Percentiles rank a stretch among this genome's conserved stretches.
phyloP scores from a whole-genome alignment of 2,329 filamentous ascomycete genomes.

The Aspergillus brunneoviolaceus region DNA sequence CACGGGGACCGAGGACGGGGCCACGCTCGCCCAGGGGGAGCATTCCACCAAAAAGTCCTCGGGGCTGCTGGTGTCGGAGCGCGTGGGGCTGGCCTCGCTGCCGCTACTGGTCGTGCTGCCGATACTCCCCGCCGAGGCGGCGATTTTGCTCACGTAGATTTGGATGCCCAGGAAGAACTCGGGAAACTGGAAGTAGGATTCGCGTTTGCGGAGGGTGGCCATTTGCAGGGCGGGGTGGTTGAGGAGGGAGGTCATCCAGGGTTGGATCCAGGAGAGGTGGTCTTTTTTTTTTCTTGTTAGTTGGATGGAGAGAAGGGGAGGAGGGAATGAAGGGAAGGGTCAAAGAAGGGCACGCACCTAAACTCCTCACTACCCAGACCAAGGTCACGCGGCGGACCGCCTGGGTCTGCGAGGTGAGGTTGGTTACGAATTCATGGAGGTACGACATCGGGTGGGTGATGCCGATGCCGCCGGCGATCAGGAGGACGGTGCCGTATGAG shows the following conservation, averaged over 20 bases:
- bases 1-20: conserved; percentile 27
- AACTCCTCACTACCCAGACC: conserved; percentile 35
- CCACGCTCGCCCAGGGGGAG: conserved; percentile 27
- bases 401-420: conserved; percentile 22
- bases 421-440: conserved; percentile 30
- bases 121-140: neutral
- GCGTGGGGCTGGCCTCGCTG: too few relatives aligned
- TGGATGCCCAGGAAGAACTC: conserved; percentile 29
- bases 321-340: rapidly evolving
- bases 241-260: conserved; percentile 34
- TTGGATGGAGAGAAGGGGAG: neutral
- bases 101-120: too few relatives aligned
- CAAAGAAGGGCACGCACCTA: conserved; percentile 13
- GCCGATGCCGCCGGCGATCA: conserved; percentile 40
- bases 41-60: conserved; percentile 28
- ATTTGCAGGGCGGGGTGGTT: conserved; percentile 26
- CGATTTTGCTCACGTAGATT: conserved; percentile 28
- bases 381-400: conserved; percentile 31
- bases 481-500: conserved; percentile 35
- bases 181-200: conserved; percentile 27
- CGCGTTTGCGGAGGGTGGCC: conserved; percentile 20
- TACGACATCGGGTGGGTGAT: conserved; percentile 40
- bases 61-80: conserved; percentile 13
- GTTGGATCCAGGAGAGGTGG: conserved; percentile 36
- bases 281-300: conserved; percentile 20